Evolutionary conservation across 139 green algal species (phyloP).

Genomic region (Tetraselmis chui): DNA sequence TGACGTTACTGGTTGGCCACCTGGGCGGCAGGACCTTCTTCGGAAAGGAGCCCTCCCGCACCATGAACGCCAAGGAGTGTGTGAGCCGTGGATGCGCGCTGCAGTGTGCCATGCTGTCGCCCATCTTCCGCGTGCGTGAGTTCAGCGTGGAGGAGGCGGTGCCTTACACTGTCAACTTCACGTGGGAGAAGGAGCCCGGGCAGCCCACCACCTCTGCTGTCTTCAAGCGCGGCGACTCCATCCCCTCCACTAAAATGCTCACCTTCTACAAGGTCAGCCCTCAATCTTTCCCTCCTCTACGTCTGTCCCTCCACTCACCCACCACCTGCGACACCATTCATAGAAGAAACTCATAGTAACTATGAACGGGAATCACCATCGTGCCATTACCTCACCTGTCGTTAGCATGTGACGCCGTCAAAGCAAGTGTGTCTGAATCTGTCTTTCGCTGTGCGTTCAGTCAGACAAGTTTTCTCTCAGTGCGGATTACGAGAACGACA

Average conservation of each 20-base stretch:
- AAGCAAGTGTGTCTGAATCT: too few species aligned
- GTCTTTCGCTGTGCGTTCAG: constrained; percentile 18
- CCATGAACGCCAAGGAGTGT: constrained; percentile 93
- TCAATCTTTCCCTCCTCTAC: too few species aligned
- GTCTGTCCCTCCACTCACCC: too few species aligned
- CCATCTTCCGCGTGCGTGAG: constrained; percentile 93
- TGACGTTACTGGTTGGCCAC: too few species aligned
- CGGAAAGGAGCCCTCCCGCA: constrained; percentile 63
- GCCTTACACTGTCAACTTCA: constrained; percentile 75
- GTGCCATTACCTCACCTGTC: too few species aligned
- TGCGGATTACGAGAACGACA: constrained; percentile 55
- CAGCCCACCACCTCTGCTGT: constrained; percentile 38
- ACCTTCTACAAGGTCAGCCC: constrained; percentile 55
- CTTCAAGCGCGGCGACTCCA: constrained; percentile 62
- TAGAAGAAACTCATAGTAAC: too few species aligned
- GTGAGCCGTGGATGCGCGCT: constrained; percentile 86
- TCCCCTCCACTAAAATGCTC: constrained; percentile 87
- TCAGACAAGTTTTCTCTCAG: constrained; percentile 57
- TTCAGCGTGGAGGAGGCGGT: constrained; percentile 90
- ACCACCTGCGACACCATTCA: too few species aligned
- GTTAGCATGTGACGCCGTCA: too few species aligned
- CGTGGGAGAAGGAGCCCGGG: constrained; percentile 70
- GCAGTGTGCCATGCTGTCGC: constrained; percentile 96
- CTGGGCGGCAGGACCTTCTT: constrained; percentile 30
- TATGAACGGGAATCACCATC: too few species aligned